phyloP scores from a whole-genome alignment of 2,329 filamentous ascomycete genomes.

The Shiraia sp. region DNA sequence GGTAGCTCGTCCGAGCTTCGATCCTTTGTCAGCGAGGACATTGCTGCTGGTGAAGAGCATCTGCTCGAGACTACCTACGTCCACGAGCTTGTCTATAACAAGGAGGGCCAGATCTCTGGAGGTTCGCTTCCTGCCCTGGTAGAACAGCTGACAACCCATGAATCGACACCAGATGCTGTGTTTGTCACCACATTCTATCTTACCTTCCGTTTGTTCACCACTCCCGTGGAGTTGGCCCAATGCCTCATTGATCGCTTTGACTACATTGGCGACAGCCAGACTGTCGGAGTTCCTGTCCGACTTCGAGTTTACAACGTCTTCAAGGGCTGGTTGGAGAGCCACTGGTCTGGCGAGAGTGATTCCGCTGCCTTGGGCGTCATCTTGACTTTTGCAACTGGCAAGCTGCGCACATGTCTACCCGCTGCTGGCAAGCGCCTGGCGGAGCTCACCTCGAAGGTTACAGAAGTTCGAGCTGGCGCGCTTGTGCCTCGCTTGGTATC shows the following conservation, averaged over 20 bases:
- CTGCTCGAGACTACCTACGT: constrained; percentile 91
- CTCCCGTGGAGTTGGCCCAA: constrained; percentile 76
- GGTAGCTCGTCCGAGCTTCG: constrained; percentile 68
- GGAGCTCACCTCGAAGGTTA: constrained; percentile 79
- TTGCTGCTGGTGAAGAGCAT: constrained; percentile 77
- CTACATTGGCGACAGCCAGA: constrained; percentile 78
- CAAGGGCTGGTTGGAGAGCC: constrained; percentile 95
- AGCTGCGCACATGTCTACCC: constrained; percentile 70
- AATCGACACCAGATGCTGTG: constrained; percentile 86
- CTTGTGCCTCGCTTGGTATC: constrained; percentile 82
- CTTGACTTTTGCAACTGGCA: constrained; percentile 75
- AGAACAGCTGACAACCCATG: constrained; percentile 91
- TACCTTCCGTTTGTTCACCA: constrained; percentile 91
- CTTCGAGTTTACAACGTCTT: constrained; percentile 94
- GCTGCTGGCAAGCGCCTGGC: constrained; percentile 78
- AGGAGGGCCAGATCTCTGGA: constrained; percentile 91
- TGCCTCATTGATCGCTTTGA: constrained; percentile 90
- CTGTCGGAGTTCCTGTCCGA: constrained; percentile 77
- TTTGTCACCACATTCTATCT: constrained; percentile 96
- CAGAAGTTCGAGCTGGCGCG: constrained; percentile 67
- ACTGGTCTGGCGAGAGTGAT: constrained; percentile 87
- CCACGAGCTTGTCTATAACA: constrained; percentile 90
- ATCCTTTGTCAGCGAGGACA: constrained; percentile 70
- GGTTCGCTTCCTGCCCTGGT: constrained; percentile 88
- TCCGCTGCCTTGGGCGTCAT: constrained; percentile 75